Percentiles rank a stretch among this genome's conserved stretches.
These are phyloP conservation scores for Paragyromitra xinjiangensis DNA, from an alignment of 495 filamentous ascomycete species.

Conservation along the genomic window DNA sequence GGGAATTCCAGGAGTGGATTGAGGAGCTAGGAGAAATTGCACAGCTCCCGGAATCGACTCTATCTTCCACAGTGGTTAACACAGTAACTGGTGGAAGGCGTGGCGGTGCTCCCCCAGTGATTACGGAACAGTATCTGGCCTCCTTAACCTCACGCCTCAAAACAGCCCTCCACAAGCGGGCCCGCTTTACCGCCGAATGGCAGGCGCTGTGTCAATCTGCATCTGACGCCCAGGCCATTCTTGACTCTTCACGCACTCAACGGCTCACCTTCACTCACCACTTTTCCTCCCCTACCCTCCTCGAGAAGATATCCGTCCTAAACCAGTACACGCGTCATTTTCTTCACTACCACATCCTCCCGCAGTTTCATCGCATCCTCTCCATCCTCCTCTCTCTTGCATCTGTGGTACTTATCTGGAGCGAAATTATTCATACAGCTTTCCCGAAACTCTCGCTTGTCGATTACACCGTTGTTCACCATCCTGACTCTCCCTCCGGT, in stretches of 20 bases:
- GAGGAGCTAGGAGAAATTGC: constrained; percentile 82
- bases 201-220: constrained; percentile 77
- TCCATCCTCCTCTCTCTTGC: constrained; percentile 74
- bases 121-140: constrained; percentile 92
- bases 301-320: constrained; percentile 68
- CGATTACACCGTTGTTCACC: constrained; percentile 82
- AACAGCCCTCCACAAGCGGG: constrained; percentile 80
- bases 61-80: constrained; percentile 58
- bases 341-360: constrained; percentile 74
- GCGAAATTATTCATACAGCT: constrained; percentile 82
- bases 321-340: constrained; percentile 87
- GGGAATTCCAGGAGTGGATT: constrained; percentile 90
- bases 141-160: constrained; percentile 83
- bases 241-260: constrained; percentile 83
- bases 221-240: constrained; percentile 76
- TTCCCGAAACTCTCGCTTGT: constrained; percentile 82
- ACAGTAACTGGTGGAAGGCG: constrained; percentile 33
- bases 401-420: constrained; percentile 87
- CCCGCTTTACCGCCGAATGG: constrained; percentile 86
- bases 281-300: constrained; percentile 65
- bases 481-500: constrained; percentile 70
- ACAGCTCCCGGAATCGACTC: constrained; percentile 70
- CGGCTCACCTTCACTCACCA: constrained; percentile 75
- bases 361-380: constrained; percentile 68
- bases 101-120: constrained; percentile 72